phyloP scores from a whole-genome alignment of 768 basidiomycete species.

The Trametes coccinea region DNA sequence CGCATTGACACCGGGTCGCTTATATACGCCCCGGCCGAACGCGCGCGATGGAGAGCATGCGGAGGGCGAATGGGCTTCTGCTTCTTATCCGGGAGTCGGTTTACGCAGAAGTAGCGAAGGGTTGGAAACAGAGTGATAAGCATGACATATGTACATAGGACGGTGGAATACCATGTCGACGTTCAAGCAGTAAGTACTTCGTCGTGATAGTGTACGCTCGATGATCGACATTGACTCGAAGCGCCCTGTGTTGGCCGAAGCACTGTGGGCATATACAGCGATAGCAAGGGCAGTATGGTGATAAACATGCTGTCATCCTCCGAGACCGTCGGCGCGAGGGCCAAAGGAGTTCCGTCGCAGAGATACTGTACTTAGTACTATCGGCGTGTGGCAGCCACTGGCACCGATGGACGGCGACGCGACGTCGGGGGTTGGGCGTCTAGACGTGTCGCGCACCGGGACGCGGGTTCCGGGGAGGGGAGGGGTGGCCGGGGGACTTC shows the following conservation, averaged over 20 bases:
- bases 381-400: no score
- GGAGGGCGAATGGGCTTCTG: background rate
- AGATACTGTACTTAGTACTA: no score
- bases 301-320: background rate
- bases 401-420: no score
- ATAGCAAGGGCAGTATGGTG: no score
- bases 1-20: background rate
- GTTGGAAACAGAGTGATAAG: background rate
- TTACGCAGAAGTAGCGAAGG: background rate
- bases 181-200: no score
- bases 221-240: no score
- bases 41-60: background rate
- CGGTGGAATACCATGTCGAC: background rate
- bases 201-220: no score
- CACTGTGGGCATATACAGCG: background rate
- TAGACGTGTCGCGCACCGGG: slow-evolving; percentile 3
- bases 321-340: background rate
- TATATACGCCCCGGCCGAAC: background rate
- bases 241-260: background rate
- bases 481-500: slow-evolving; percentile 14
- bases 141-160: background rate
- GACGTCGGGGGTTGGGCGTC: background rate
- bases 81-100: slow-evolving; percentile 4
- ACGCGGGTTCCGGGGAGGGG: background rate
- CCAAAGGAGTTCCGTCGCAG: no score